phyloP scores from a whole-genome alignment of 73 alveolate species.

The Paramecium tetraurelia region DNA sequence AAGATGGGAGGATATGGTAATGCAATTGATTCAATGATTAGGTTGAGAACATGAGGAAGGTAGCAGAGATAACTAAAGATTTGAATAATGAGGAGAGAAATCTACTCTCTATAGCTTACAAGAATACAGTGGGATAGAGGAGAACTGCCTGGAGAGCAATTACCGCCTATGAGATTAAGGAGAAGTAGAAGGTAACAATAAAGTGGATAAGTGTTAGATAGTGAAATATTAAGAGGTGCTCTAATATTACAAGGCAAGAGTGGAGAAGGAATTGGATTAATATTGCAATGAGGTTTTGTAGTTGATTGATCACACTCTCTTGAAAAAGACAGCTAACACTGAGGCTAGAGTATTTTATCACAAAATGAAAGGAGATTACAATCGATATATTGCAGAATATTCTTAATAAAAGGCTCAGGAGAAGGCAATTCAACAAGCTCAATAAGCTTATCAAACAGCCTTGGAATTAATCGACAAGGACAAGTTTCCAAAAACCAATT shows the following conservation, averaged over 20 bases:
- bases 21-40: background rate
- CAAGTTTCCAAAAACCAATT: conserved; percentile 54
- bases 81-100: conserved; percentile 64
- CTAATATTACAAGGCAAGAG: conserved; percentile 66
- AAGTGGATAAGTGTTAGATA: background rate
- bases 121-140: conserved; percentile 74
- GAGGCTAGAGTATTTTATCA: conserved; percentile 73
- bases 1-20: conserved; percentile 67
- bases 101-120: conserved; percentile 72
- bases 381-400: conserved; percentile 73
- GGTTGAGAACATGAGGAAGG: conserved; percentile 48
- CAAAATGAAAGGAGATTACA: conserved; percentile 84
- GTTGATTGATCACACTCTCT: conserved; percentile 55
- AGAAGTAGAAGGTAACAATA: conserved; percentile 63
- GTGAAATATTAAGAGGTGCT: conserved; percentile 65
- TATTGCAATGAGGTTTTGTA: conserved; percentile 66
- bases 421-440: conserved; percentile 55
- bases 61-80: conserved; percentile 66
- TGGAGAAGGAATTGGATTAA: conserved; percentile 74
- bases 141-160: conserved; percentile 83
- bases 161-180: conserved; percentile 75
- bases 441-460: conserved; percentile 68
- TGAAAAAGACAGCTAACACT: conserved; percentile 47
- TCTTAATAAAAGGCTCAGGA: conserved; percentile 46
- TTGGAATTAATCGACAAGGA: conserved; percentile 48